Conservation (phyloP, 2,329 filamentous ascomycete genomes). For the Diplodia scrobiculata region DNA sequence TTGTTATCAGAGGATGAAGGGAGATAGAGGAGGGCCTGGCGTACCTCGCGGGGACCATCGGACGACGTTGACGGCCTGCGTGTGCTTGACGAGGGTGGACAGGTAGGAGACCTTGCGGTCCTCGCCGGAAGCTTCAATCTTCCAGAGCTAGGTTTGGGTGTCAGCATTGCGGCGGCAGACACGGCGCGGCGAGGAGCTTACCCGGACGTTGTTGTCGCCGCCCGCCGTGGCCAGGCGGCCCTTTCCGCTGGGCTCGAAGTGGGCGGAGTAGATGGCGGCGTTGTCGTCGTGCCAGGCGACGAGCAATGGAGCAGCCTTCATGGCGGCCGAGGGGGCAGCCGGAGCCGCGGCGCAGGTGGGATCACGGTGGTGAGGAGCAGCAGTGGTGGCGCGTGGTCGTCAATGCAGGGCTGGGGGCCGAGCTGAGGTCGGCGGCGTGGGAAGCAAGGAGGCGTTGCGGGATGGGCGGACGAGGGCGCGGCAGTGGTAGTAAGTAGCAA, state of each 20-base stretch:
- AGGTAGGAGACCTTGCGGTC: conserved; percentile 89
- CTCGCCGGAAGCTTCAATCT: conserved; percentile 79
- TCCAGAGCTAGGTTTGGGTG: conserved; percentile 72
- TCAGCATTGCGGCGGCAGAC: conserved; percentile 13
- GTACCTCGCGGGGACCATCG: conserved; percentile 91
- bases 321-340: conserved; percentile 46
- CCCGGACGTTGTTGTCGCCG: conserved; percentile 93
- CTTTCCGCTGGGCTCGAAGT: conserved; percentile 92
- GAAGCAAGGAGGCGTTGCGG: conserved; percentile 29
- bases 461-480: conserved; percentile 16
- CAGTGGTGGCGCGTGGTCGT: background rate
- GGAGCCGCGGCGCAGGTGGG: conserved; percentile 12
- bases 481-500: conserved; percentile 2
- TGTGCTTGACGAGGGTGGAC: conserved; percentile 88
- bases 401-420: conserved; percentile 16
- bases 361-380: conserved; percentile 3
- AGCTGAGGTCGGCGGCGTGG: background rate
- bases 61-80: conserved; percentile 96
- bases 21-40: conserved; percentile 33
- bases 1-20: conserved; percentile 35
- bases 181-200: conserved; percentile 51
- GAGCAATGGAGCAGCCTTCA: conserved; percentile 95
- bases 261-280: conserved; percentile 92
- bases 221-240: conserved; percentile 90
- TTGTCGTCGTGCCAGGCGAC: conserved; percentile 99